These are phyloP conservation scores for Salix udensis DNA, from an alignment of 345 rosid species.

Conservation along the genomic window DNA sequence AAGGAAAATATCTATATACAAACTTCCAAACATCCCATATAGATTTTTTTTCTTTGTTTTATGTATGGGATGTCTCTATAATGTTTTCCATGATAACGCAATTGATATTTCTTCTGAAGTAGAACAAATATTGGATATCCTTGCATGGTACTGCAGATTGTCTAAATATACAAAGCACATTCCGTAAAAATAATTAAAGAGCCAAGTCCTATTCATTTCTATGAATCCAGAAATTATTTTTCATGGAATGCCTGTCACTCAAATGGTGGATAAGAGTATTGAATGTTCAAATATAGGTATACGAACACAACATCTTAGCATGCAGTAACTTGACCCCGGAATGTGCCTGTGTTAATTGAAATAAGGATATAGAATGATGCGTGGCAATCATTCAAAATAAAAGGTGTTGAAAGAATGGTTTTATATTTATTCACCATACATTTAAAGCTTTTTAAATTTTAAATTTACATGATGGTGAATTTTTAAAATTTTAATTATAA, in stretches of 20 bases:
- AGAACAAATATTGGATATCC: conserved; percentile 6
- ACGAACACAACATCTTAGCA: too few relatives aligned
- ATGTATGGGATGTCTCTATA: neutral
- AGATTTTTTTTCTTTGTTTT: conserved; percentile 11
- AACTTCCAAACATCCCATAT: conserved; percentile 18
- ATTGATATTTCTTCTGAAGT: conserved; percentile 6
- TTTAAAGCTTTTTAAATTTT: too few relatives aligned
- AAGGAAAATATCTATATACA: conserved; percentile 20
- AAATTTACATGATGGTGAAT: too few relatives aligned
- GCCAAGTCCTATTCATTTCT: neutral
- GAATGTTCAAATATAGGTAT: too few relatives aligned
- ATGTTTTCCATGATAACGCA: neutral
- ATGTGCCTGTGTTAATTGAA: too few relatives aligned
- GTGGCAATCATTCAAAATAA: neutral
- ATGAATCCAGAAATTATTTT: too few relatives aligned
- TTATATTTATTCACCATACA: too few relatives aligned
- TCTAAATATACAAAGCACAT: neutral
- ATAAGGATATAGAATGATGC: too few relatives aligned
- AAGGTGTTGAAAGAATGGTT: too few relatives aligned
- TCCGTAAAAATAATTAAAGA: neutral
- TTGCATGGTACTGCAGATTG: conserved; percentile 5
- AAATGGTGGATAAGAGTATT: too few relatives aligned
- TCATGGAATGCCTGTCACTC: neutral
- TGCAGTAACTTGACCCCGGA: neutral
- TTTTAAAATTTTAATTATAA: too few relatives aligned